Evolutionary conservation across 768 basidiomycete species (phyloP), one percentile per base, ranked within the genome.

Genomic region (Amylocystis lapponica): DNA sequence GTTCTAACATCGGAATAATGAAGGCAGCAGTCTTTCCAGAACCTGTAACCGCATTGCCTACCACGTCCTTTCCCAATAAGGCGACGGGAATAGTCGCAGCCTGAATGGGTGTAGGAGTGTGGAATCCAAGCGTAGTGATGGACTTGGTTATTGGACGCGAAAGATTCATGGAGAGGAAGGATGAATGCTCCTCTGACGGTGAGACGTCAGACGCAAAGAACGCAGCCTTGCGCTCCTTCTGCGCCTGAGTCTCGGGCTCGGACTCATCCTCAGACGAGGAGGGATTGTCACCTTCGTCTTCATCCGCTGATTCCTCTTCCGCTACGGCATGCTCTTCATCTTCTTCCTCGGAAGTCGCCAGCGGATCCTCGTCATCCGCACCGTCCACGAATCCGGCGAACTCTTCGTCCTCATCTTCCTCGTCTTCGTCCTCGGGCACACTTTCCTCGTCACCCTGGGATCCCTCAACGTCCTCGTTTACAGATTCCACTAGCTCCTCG

Each of bases 1-100:
- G 84, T 63, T 99, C 96, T 38, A 94, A 64, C 67, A 94, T 86
- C 30, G 96, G 96, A 46, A 98, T 82, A 57, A 86, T 84, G 66
- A 98, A 99, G 2, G 96, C 96, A 9, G 92, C 95, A 1, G 96
- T 99, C 71, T 99, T 99, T 47, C 96, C 96, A 4, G 93, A 96
- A 48, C 96, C 96, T 14, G 96, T 99, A 14, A 95, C 89, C 16
- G 96, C 95, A 46, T 80, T 85, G 25, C 95, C 96, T 41, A 99
- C 93, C 27, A 99, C 77, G 61, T 99, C 96, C 59, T 96, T 93
- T 39, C 96, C 96, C 19, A 94, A 62, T 16, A 99, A 76, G 19
- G 93, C 95, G 32, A 93, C 82, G 14, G 96, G 96, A 42, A 99
- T 90, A 11, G 94, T 86, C 32, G 88, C 83, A 2, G 88, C 81